These are phyloP conservation scores for Pisolithus microcarpus DNA, from an alignment of 768 basidiomycete genomes.

Conservation along the genomic window DNA sequence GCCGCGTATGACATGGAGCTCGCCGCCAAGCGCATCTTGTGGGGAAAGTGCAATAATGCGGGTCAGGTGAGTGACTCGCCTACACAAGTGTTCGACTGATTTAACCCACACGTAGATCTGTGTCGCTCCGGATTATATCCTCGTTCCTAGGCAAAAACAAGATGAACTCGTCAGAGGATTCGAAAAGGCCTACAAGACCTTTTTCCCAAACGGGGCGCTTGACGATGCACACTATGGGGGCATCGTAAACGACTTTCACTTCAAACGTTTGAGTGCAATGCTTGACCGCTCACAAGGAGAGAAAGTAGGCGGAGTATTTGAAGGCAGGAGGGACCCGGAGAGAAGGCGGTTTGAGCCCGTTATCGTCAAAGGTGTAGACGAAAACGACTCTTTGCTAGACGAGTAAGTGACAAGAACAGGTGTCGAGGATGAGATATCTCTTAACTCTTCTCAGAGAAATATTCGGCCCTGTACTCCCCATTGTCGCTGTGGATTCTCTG, in stretches of 20 bases:
- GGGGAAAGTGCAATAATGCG: constrained; percentile 58
- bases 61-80: constrained; percentile 43
- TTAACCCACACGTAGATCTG: constrained; percentile 25
- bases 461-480: constrained; percentile 65
- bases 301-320: constrained; percentile 45
- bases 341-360: constrained; percentile 51
- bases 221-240: constrained; percentile 37
- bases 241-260: constrained; percentile 51
- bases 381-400: constrained; percentile 53
- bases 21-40: constrained; percentile 58
- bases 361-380: constrained; percentile 46
- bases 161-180: constrained; percentile 42
- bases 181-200: constrained; percentile 34
- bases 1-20: constrained; percentile 36
- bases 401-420: constrained; percentile 33
- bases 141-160: constrained; percentile 36
- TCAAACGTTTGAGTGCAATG: constrained; percentile 43
- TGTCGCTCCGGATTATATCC: constrained; percentile 39
- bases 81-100: neutral
- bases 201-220: constrained; percentile 51
- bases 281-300: constrained; percentile 50
- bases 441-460: constrained; percentile 43
- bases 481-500: constrained; percentile 49
- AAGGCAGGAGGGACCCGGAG: constrained; percentile 26
- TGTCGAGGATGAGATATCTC: neutral